Base-by-base conservation (phyloP, 768 basidiomycete species). In the Boletus insuetus region DNA sequence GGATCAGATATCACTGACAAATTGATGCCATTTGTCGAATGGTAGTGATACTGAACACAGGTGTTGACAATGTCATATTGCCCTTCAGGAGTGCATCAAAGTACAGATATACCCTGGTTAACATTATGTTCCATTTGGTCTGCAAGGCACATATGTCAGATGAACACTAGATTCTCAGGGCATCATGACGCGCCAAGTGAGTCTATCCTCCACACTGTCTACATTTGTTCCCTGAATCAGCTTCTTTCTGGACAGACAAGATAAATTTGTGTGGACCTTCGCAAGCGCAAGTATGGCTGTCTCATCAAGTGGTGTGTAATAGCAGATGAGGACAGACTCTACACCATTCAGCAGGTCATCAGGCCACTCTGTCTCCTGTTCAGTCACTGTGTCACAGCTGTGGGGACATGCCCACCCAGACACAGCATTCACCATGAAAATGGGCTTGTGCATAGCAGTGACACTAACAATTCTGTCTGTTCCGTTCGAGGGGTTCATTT, bases 211-310 rank as follows among this genome's bases (percentile, higher is more conserved):
- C 41, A n/a, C 3, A 8, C 34, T 7, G 9, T 41, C 64, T 66
- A 20, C 13, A 20, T 14, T 24, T 20, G 17, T 8, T 10, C 31
- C 6, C 22, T 19, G 13, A 32, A 24, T 64, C 24, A 60, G 58
- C 24, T 20, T 35, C 29, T 9, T 38, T 39, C 26, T 12, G 6
- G 14, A 29, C 10, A 11, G 2, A 19, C n/a, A 31, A 16, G 10
- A 20, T 12, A 13, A 3, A 9, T 39, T 9, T 5, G 17, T n/a
- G 46, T 55, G 22, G 10, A 64, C 60, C 60, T 22, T 55, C 6
- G 14, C 26, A 20, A 52, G 35, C 8, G 40, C 49, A 45, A 40
- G 35, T 10, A n/a, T 24, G 11, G 8, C n/a, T 29, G 9, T 48
- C 43, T 35, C 42, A 0, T 42, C 35, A 13, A 38, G 16, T 19